Base-by-base conservation (phyloP, 495 filamentous ascomycete genomes). In the Xylaria scruposa region DNA sequence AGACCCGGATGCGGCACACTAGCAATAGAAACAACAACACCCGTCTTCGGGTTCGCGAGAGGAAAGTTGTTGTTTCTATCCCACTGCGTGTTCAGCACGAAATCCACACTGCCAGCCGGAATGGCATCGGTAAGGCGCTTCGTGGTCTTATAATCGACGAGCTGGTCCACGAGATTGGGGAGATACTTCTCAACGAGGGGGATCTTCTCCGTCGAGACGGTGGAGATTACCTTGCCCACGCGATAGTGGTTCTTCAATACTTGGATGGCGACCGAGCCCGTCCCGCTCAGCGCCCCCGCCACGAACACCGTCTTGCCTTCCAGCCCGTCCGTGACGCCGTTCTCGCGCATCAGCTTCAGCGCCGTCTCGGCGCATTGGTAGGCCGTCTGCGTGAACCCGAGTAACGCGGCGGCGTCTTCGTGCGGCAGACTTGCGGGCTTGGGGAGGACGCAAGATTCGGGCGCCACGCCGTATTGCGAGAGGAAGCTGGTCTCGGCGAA, bases 291-390 rank as follows among this genome's bases (percentile, higher is more conserved):
- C 5, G 83, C 87, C 24, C 77, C 87, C 13, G 87, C 81, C 9
- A 90, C 78, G 71, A 86, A 86, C 4, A 88, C 86, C 17, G 86
- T 88, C 79, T 90, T 90, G 8, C 86, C 87, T 33, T 81, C 78
- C 51, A 87, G 73, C 10, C 67, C 78, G 59, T 60, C 83, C 3
- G 60, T n/a, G 19, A 73, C 75, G 49, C 73, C 75, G 44, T 76
- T 75, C 78, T 83, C 80, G 44, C 83, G 82, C 38, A 81, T 66
- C 19, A 73, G 40, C 44, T 75, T 65, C 58, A 86, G 73, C 7
- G 78, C 87, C 3, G 75, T 74, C 46, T 81, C 76, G 9, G 88
- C 73, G 13, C 81, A 77, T 74, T 67, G 65, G 21, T 56, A 56
- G 0, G 65, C 65, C 3, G 49, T 56, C 47, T 88, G 85, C 33